A percentile compares a stretch with the other conserved stretches of the same genome.
Conservation (phyloP, 108 stramenopile species). For the Discostella stelligeroides region DNA sequence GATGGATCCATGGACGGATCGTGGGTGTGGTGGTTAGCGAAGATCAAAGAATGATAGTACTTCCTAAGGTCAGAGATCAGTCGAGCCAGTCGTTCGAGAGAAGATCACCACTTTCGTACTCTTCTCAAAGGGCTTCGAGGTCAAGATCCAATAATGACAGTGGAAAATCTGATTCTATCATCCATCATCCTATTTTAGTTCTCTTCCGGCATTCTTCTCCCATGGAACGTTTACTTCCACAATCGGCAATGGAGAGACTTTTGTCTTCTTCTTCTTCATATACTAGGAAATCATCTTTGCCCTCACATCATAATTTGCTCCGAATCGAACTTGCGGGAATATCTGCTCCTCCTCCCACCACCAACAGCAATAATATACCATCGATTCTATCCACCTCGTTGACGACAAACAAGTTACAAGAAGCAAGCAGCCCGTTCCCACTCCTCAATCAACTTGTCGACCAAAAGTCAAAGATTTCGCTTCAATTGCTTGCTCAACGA, state of each 20-base stretch:
- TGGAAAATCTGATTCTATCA: background rate
- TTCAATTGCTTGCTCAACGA: constrained; percentile 63
- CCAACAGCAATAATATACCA: too few species aligned
- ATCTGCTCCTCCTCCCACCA: constrained; percentile 1
- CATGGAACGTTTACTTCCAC: constrained; percentile 62
- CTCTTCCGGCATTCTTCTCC: constrained; percentile 74
- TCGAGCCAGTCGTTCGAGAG: background rate
- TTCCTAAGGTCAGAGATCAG: background rate
- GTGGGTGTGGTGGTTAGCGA: constrained; percentile 46
- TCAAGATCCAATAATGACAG: background rate
- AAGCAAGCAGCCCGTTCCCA: constrained; percentile 12
- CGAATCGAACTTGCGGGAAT: constrained; percentile 43
- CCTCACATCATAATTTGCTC: constrained; percentile 54
- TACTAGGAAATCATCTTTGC: constrained; percentile 19
- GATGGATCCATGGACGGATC: constrained; percentile 68
- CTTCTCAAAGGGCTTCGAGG: background rate
- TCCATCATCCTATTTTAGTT: constrained; percentile 46
- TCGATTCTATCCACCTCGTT: constrained; percentile 12
- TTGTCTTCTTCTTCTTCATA: too few species aligned
- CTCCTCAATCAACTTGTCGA: constrained; percentile 43
- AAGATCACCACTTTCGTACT: constrained; percentile 3
- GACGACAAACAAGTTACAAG: background rate
- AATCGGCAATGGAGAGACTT: constrained; percentile 63
- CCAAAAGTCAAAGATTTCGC: constrained; percentile 54
- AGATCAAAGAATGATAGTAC: background rate